Evolutionary conservation across 768 basidiomycete species (phyloP), one percentile per base, ranked within the genome.

Genomic region (Daedaleopsis sinensis): DNA sequence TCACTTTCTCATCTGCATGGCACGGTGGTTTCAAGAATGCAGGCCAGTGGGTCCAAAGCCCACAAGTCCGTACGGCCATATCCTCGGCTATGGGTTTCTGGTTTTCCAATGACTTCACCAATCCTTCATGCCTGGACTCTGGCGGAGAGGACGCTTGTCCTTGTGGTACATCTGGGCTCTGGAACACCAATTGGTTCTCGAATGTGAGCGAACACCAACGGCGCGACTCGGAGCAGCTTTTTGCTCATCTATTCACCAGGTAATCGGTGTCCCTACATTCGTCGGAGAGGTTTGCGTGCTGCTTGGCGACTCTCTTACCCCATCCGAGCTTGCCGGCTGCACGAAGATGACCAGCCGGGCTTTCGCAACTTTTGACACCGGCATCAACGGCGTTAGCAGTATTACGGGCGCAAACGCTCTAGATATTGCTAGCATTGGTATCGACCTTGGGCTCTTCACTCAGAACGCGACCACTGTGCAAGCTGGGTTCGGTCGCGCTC

Each of bases 181-280:
- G 85, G 83, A 89, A 88, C 63, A 79, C 81, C 2, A 88, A 87
- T 62, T 88, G 86, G 87, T 84, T 79, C 64, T 79, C 80, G 6
- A 86, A 85, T 62, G 83, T 84, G 54, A n/a, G 78, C 7, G 27
- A 32, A 32, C 27, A 32, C 27, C 27, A 32, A 32, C 27, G 7
- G 27, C 27, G 27, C 27, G 27, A n/a, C n/a, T n/a, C n/a, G n/a
- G n/a, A 32, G 27, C 27, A 7, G 7, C 27, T 32, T 36, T 38
- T 16, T 27, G 49, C 55, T 13, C 54, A 51, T 23, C 18, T 8
- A 11, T 59, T 15, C 15, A 48, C 8, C 61, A 88, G 81, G 78
- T 86, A 39, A 88, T 89, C 51, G 77, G 82, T 16, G 81, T 87
- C 23, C 88, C 88, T 1, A 77, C 76, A 44, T 73, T 84, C 21